phyloP scores from a whole-genome alignment of 208 protist genomes.

The Trypanosoma boissoni region DNA sequence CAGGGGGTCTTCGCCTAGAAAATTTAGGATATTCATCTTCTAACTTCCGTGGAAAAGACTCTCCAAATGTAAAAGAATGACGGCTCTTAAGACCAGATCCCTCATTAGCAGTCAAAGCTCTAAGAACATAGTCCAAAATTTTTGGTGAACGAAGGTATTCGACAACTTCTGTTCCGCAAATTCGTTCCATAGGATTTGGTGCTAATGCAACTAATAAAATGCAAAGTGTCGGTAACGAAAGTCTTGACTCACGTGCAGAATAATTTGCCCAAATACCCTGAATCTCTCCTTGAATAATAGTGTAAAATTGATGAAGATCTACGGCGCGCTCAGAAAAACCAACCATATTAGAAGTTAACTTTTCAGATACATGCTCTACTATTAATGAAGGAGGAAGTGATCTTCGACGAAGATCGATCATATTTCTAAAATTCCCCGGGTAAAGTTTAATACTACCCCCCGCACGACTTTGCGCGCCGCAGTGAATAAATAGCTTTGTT shows the following conservation, averaged over 20 bases:
- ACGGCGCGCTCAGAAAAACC: not conserved
- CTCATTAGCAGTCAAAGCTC: not conserved
- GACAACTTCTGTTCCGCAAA: constrained; percentile 33
- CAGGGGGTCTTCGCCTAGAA: not conserved
- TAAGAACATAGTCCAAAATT: constrained; percentile 34
- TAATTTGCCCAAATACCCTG: not conserved
- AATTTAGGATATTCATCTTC: too few species aligned
- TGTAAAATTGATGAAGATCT: constrained; percentile 3
- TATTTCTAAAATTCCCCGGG: constrained; percentile 13
- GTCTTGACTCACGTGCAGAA: not conserved
- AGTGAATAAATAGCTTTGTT: constrained; percentile 26
- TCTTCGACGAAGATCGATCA: constrained; percentile 2
- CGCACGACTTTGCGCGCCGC: constrained; percentile 8
- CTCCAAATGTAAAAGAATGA: not conserved
- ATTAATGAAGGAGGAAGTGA: constrained; percentile 17
- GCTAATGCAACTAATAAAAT: constrained; percentile 49
- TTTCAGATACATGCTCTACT: constrained; percentile 3
- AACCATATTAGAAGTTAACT: not conserved
- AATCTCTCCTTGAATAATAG: constrained; percentile 17
- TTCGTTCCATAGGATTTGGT: constrained; percentile 27
- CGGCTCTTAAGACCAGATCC: not conserved
- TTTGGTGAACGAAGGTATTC: constrained; percentile 51
- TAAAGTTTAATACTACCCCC: constrained; percentile 11
- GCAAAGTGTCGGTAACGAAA: constrained; percentile 41
- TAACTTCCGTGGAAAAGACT: too few species aligned